Percentiles rank a stretch among this genome's conserved stretches.
phyloP scores from a whole-genome alignment of 2,329 filamentous ascomycete species.

The Simplicillium sp. region DNA sequence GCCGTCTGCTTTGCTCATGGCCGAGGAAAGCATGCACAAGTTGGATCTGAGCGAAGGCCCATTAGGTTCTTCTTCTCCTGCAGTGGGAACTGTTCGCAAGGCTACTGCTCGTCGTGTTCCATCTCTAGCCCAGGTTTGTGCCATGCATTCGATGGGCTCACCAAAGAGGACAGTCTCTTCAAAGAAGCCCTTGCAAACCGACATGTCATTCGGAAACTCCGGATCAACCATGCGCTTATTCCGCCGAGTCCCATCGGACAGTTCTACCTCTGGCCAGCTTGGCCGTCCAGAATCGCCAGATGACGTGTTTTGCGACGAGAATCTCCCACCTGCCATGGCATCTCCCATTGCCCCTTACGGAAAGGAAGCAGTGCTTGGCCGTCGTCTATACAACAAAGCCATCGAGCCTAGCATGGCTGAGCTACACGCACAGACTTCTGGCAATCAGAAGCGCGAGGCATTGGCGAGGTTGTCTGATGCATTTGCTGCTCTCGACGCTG shows the following conservation, averaged over 20 bases:
- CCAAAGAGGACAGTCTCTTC: slow-evolving; percentile 33
- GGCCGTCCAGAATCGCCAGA: slow-evolving; percentile 25
- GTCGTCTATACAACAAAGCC: slow-evolving; percentile 70
- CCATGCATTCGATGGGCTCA: slow-evolving; percentile 28
- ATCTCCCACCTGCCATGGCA: slow-evolving; percentile 41
- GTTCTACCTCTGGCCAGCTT: slow-evolving; percentile 34
- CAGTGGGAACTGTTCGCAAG: slow-evolving; percentile 46
- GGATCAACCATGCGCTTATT: slow-evolving; percentile 89
- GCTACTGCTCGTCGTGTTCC: slow-evolving; percentile 43
- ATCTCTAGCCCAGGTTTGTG: slow-evolving; percentile 27
- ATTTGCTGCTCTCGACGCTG: slow-evolving; percentile 71
- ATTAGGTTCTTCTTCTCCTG: slow-evolving; percentile 45
- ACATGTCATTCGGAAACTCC: slow-evolving; percentile 89
- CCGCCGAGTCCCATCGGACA: slow-evolving; percentile 71
- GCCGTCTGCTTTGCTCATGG: slow-evolving; percentile 44
- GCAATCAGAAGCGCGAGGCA: slow-evolving; percentile 64
- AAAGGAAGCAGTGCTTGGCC: slow-evolving; percentile 77
- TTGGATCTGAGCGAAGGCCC: slow-evolving; percentile 54
- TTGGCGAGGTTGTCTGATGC: slow-evolving; percentile 77
- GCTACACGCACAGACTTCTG: slow-evolving; percentile 68
- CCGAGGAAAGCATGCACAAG: slow-evolving; percentile 51
- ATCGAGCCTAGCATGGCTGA: slow-evolving; percentile 80
- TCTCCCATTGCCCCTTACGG: slow-evolving; percentile 47
- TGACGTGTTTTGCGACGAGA: slow-evolving; percentile 49
- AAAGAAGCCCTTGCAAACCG: slow-evolving; percentile 75